Evolutionary conservation across 495 filamentous ascomycete species (phyloP).

Genomic region (Talaromyces thailandensis): DNA sequence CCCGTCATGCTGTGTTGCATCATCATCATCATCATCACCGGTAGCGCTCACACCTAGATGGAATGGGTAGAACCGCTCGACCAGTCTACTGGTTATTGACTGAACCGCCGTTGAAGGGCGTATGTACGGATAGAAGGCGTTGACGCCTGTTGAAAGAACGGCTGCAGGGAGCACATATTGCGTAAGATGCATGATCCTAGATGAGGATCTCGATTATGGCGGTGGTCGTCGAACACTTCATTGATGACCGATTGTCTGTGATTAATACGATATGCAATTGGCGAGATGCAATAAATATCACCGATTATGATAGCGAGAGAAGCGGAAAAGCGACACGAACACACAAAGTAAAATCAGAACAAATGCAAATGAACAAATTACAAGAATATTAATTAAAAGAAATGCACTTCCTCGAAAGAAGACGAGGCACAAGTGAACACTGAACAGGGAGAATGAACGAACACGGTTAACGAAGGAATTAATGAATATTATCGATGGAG

Average conservation of each 20-base stretch:
- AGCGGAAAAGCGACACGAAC: not conserved
- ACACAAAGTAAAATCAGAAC: not conserved
- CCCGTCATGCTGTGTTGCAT: conserved; percentile 5
- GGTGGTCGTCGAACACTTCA: not conserved
- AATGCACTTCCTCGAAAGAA: not conserved
- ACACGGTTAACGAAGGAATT: not conserved
- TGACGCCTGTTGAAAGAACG: conserved; percentile 16
- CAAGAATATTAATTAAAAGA: not conserved
- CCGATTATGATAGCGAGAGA: not conserved
- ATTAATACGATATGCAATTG: not conserved
- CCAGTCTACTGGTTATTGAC: conserved; percentile 7
- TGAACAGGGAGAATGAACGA: not conserved
- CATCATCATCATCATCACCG: conserved; percentile 10
- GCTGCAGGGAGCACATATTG: conserved; percentile 9
- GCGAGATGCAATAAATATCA: not conserved
- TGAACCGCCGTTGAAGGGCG: conserved; percentile 9
- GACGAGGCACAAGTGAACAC: not conserved
- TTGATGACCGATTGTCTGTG: not conserved
- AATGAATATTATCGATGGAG: not conserved
- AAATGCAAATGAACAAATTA: not conserved
- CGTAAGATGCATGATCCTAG: conserved; percentile 10
- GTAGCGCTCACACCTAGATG: conserved; percentile 11
- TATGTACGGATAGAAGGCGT: conserved; percentile 28
- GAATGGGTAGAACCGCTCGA: conserved; percentile 29
- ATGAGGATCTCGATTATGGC: conserved; percentile 2